Base-by-base conservation (phyloP, 2,329 filamentous ascomycete species). In the Diplodia scrobiculata region DNA sequence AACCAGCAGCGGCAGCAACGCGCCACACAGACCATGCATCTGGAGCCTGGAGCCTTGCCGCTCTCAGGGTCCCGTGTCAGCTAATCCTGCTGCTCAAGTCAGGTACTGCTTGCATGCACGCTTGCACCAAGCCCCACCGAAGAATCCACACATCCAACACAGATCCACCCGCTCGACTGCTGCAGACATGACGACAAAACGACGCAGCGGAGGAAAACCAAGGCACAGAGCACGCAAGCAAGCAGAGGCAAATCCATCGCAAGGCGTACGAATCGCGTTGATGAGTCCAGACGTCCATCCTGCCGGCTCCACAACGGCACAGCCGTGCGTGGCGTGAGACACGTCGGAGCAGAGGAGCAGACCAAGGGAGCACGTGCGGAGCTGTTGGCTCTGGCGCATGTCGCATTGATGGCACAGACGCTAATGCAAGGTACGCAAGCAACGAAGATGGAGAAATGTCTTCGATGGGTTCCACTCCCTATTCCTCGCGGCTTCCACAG, bases 391-490 rank as follows among this genome's bases (percentile, higher is more conserved):
- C 47, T 41, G 25, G 41, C 41, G 41, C 32, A 32, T 48, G 29
- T 60, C 13, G 58, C 58, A 62, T 62, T 62, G 45, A 62, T 27
- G n/a, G 58, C 58, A 62, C 58, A 62, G 58, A 62, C 58, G 45
- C 58, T 62, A 62, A 62, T 62, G 58, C 58, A 62, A 62, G 58
- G 58, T 62, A 62, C 58, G 45, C 45, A 50, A 25, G 27, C 25
- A 21, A 48, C 58, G 17, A 62, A 62, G 58, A 62, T 62, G 58
- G 58, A 47, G 55, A 59, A 45, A 59, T 53, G 25, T 34, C 11
- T 36, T 54, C 27, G 36, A 58, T 45, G 54, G 54, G 54, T 14
- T 19, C 54, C 54, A 58, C 54, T 32, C 21, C 25, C 38, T 27
- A 17, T 47, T 48, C 25, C 7, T 45, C 53, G 6, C 34, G 34